Conservation (phyloP, 768 basidiomycete genomes). For the Sporobolomyces pararoseus region DNA sequence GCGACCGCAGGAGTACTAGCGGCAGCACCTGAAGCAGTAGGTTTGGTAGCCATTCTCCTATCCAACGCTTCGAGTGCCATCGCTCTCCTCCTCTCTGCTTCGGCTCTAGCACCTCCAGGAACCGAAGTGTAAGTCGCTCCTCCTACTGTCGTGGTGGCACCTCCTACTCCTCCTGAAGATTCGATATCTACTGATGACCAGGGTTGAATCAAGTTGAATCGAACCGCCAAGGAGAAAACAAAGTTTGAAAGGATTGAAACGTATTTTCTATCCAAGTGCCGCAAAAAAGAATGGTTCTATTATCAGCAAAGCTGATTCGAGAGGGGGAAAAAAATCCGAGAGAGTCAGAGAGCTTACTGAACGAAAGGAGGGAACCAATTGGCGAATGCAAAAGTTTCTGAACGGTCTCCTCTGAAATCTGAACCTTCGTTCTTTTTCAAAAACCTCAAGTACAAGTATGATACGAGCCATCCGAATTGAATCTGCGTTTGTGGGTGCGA, state of each 20-base stretch:
- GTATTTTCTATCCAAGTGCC: conserved; percentile 74
- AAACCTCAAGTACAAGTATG: conserved; percentile 93
- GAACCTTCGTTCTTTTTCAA: conserved; percentile 75
- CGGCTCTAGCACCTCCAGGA: conserved; percentile 85
- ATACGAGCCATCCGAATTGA: conserved; percentile 98
- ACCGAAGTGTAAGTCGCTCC: conserved; percentile 62
- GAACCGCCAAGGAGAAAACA: conserved; percentile 60
- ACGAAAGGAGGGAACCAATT: conserved; percentile 96
- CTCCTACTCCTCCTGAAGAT: conserved; percentile 46
- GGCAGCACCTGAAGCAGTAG: not conserved
- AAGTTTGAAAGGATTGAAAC: conserved; percentile 65
- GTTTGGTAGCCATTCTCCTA: conserved; percentile 66
- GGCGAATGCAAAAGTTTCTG: conserved; percentile 90
- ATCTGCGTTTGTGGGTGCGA: too few species aligned
- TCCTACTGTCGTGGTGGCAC: conserved; percentile 32
- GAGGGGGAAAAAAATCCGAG: not conserved
- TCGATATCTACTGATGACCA: conserved; percentile 62
- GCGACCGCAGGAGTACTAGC: not conserved
- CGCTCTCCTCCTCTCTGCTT: conserved; percentile 90
- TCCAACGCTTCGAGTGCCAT: conserved; percentile 90
- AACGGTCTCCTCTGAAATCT: conserved; percentile 82
- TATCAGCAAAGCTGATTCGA: not conserved
- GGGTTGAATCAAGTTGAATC: conserved; percentile 70
- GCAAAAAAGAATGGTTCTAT: too few species aligned
- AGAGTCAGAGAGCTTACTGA: conserved; percentile 58